Evolutionary conservation across 352 stramenopile species (phyloP), one percentile per base, ranked within the genome.

Genomic region (Phytophthora pinifolia): DNA sequence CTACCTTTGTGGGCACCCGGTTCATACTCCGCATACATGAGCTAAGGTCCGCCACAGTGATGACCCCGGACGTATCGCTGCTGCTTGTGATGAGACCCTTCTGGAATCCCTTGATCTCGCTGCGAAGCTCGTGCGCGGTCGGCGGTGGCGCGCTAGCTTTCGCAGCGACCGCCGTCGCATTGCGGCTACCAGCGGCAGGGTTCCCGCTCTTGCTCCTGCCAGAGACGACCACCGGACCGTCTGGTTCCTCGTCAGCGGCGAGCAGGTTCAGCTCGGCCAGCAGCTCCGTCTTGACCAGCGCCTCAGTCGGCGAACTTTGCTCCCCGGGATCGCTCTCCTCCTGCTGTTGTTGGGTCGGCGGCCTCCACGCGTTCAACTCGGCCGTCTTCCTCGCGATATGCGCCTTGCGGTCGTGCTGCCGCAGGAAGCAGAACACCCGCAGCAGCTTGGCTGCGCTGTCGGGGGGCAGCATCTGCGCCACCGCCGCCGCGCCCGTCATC

Each of bases 361-460:
- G 51, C 35, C 45, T 44, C 46, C 67, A 64, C 27, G 65, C 44
- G 32, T 70, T 70, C 41, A 78, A 37, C 51, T 74, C 65, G 39
- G 62, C 52, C 15, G 50, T 53, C 57, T 72, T 76, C 39, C 46
- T 70, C 31, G 62, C 54, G 6, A 75, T 61, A 18, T 54, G 70
- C 13, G 74, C 35, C 68, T 86, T 87, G 32, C 72, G 65, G 20
- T 85, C 74, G 44, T 86, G 72, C 57, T 86, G 76, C 6, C 76
- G 70, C 12, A 86, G 54, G 32, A 78, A 74, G 49, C 62, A 74
- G 36, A 89, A 86, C 13, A 79, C 58, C 6, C 74, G 72, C 53
- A 76, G 51, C 41, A 89, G 52, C 35, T 74, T 72, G 47, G 70
- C 55, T 30, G 73, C 63, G 15, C 61, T 62, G n/a, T 86, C 79